A percentile compares a stretch with the other conserved stretches of the same genome.
Evolutionary conservation across 2,329 filamentous ascomycete genomes (phyloP).

Genomic region (Xylariaceae sp.): DNA sequence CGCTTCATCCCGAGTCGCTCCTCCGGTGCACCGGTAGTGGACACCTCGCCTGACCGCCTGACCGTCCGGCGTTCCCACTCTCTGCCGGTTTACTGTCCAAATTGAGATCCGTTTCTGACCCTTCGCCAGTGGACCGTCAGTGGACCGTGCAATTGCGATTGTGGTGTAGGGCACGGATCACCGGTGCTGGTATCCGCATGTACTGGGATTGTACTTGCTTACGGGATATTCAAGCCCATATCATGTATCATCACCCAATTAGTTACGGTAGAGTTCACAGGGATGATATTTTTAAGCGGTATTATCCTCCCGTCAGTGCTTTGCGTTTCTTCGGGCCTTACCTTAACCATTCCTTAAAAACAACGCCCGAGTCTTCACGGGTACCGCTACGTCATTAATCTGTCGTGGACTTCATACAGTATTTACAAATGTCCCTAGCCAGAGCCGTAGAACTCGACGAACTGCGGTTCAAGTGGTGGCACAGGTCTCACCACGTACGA

Average conservation of each 20-base stretch:
- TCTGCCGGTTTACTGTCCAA: not conserved
- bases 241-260: too few species aligned
- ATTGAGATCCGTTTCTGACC: not conserved
- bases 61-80: not conserved
- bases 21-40: not conserved
- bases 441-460: not conserved
- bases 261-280: not conserved
- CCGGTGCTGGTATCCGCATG: too few species aligned
- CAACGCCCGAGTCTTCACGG: too few species aligned
- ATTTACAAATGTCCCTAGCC: not conserved
- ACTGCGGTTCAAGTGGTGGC: not conserved
- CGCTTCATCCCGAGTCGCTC: not conserved
- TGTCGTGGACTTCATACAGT: not conserved
- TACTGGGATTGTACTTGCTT: too few species aligned
- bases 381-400: not conserved
- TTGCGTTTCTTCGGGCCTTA: too few species aligned
- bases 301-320: not conserved
- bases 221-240: too few species aligned
- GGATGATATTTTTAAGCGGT: not conserved
- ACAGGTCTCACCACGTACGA: not conserved
- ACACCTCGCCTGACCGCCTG: not conserved
- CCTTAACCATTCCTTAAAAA: too few species aligned
- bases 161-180: not conserved
- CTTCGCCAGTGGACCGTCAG: not conserved
- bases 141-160: not conserved